Percentiles rank a stretch among this genome's conserved stretches.
These are phyloP conservation scores for Sarocladiaceae sp. DNA, from an alignment of 2,329 filamentous ascomycete species.

Conservation along the genomic window DNA sequence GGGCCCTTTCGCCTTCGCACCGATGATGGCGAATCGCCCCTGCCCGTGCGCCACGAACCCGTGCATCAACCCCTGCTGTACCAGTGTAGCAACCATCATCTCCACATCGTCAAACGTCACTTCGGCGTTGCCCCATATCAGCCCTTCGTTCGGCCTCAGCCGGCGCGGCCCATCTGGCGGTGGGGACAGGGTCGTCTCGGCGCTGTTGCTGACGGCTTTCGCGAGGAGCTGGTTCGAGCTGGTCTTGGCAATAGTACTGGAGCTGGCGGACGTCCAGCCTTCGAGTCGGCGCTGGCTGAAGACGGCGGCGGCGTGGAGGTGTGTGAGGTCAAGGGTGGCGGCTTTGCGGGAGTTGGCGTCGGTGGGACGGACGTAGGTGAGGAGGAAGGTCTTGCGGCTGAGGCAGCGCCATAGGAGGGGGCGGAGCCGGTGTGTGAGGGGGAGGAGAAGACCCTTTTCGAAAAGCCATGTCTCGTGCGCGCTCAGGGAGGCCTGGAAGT, in stretches of 20 bases:
- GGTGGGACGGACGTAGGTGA: conserved; percentile 64
- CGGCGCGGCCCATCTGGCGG: conserved; percentile 38
- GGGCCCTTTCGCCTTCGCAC: conserved; percentile 60
- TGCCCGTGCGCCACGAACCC: conserved; percentile 78
- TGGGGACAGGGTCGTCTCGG: conserved; percentile 40
- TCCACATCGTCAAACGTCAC: conserved; percentile 64
- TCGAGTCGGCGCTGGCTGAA: conserved; percentile 61
- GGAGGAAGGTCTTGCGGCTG: conserved; percentile 67
- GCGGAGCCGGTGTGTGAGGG: conserved; percentile 70
- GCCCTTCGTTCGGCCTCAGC: conserved; percentile 51
- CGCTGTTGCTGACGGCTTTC: conserved; percentile 44
- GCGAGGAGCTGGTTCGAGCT: conserved; percentile 44
- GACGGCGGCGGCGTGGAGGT: conserved; percentile 57
- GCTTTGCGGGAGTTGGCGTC: conserved; percentile 53
- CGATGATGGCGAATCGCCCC: conserved; percentile 74
- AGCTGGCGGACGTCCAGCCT: conserved; percentile 39
- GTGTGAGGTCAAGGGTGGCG: conserved; percentile 66
- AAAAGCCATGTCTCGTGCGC: conserved; percentile 66
- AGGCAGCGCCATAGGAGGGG: conserved; percentile 80
- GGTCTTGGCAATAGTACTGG: conserved; percentile 29
- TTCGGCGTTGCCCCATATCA: conserved; percentile 57
- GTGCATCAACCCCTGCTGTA: conserved; percentile 73
- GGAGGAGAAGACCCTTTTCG: conserved; percentile 66
- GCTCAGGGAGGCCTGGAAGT: conserved; percentile 65
- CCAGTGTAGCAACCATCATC: conserved; percentile 66